These are phyloP conservation scores for Artemisia tridentata DNA, from an alignment of 129 eudicot genomes.

Conservation along the genomic window DNA sequence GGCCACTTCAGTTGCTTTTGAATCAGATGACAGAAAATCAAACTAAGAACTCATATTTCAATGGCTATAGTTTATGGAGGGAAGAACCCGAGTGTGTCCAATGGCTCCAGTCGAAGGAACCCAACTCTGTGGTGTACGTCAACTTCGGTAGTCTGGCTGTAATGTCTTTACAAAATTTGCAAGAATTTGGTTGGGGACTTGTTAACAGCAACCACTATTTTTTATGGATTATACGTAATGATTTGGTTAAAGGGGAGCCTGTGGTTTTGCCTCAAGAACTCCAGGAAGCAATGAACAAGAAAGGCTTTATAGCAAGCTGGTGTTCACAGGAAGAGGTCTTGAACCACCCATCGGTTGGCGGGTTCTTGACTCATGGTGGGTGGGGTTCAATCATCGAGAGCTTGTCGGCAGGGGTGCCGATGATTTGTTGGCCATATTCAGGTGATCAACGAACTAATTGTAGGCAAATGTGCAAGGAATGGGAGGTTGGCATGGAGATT, in stretches of 20 bases:
- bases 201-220: constrained; percentile 33
- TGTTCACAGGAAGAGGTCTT: constrained; percentile 35
- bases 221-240: constrained; percentile 31
- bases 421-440: constrained; percentile 28
- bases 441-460: constrained; percentile 19
- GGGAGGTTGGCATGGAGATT: constrained; percentile 13
- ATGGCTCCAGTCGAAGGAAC: constrained; percentile 39
- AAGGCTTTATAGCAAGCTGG: constrained; percentile 29
- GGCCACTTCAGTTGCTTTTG: constrained; percentile 43
- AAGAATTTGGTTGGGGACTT: constrained; percentile 59
- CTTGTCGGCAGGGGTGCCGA: constrained; percentile 35
- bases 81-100: constrained; percentile 36
- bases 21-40: constrained; percentile 31
- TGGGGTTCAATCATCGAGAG: constrained; percentile 38
- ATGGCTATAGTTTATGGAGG: constrained; percentile 36
- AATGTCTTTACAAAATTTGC: constrained; percentile 3
- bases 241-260: constrained; percentile 23
- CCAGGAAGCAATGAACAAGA: not conserved
- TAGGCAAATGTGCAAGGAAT: constrained; percentile 14
- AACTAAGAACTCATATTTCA: not conserved
- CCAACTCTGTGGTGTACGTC: constrained; percentile 32
- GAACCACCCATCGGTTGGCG: constrained; percentile 39
- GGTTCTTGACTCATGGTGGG: constrained; percentile 41
- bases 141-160: constrained; percentile 40
- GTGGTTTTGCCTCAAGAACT: constrained; percentile 21